These are phyloP conservation scores for Boletellus emodensis DNA, from an alignment of 768 basidiomycete genomes.

Conservation along the genomic window DNA sequence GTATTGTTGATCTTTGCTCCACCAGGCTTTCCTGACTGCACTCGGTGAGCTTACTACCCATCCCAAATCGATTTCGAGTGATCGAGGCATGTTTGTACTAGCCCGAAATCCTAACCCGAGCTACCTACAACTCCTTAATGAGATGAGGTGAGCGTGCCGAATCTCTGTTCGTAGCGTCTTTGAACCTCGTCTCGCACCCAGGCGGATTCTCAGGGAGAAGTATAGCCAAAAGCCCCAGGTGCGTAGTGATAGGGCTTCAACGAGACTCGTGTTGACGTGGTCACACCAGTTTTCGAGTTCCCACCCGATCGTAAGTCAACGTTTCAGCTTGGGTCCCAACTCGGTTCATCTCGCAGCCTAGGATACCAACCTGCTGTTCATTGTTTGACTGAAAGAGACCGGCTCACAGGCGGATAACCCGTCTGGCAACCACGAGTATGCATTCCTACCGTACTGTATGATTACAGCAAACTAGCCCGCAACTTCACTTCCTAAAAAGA, in stretches of 20 bases:
- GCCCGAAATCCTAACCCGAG: slow-evolving; percentile 46
- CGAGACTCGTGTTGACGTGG: slow-evolving; percentile 5
- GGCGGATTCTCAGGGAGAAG: slow-evolving; percentile 40
- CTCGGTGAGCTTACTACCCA: slow-evolving; percentile 37
- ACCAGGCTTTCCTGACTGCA: slow-evolving; percentile 53
- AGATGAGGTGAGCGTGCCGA: slow-evolving; percentile 37
- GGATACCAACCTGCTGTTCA: slow-evolving; percentile 31
- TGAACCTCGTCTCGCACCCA: slow-evolving; percentile 10
- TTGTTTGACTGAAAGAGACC: slow-evolving; percentile 15
- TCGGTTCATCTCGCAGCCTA: background rate
- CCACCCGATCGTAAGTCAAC: slow-evolving; percentile 39
- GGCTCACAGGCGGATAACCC: background rate
- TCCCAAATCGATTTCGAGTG: background rate
- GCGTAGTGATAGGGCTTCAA: background rate
- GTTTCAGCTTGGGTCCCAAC: background rate
- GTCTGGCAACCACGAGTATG: background rate
- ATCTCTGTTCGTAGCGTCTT: background rate
- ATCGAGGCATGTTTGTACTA: slow-evolving; percentile 15
- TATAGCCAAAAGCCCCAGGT: slow-evolving; percentile 59
- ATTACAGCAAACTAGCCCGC: background rate
- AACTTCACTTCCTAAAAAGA: background rate
- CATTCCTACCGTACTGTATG: background rate
- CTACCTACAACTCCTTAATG: slow-evolving; percentile 46
- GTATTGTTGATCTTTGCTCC: background rate
- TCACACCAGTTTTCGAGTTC: slow-evolving; percentile 37